Evolutionary conservation across 805 yeast species (phyloP).

Genomic region (Hanseniaspora taiwanica): DNA sequence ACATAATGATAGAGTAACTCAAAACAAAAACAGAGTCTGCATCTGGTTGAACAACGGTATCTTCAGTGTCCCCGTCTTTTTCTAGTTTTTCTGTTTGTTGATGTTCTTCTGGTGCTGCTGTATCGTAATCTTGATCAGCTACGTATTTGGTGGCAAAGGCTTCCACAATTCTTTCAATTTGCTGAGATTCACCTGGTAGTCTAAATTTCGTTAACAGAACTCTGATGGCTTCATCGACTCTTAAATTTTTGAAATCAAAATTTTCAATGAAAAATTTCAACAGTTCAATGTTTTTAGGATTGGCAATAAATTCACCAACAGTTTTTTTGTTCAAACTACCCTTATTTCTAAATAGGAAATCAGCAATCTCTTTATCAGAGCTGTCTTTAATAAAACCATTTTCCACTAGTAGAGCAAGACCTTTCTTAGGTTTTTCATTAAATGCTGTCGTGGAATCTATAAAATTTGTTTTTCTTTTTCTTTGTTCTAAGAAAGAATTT

Average conservation of each 20-base stretch:
- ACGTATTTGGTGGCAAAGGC: slow-evolving; percentile 74
- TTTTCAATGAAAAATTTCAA: slow-evolving; percentile 50
- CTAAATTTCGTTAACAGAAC: slow-evolving; percentile 70
- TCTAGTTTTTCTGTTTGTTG: slow-evolving; percentile 8
- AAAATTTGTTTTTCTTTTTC: slow-evolving; percentile 54
- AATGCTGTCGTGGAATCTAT: slow-evolving; percentile 62
- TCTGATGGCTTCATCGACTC: slow-evolving; percentile 91
- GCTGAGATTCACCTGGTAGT: slow-evolving; percentile 95
- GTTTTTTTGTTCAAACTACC: slow-evolving; percentile 77
- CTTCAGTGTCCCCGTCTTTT: slow-evolving; percentile 19
- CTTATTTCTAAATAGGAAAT: slow-evolving; percentile 64
- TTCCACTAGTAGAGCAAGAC: slow-evolving; percentile 50
- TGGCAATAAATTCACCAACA: slow-evolving; percentile 76
- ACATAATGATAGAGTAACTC: slow-evolving; percentile 84
- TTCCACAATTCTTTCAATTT: slow-evolving; percentile 85
- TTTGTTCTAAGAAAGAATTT: slow-evolving; percentile 18
- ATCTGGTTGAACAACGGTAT: slow-evolving; percentile 55
- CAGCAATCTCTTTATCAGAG: slow-evolving; percentile 53
- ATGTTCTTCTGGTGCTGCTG: slow-evolving; percentile 9
- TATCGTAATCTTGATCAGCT: slow-evolving; percentile 36
- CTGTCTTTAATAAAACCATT: slow-evolving; percentile 46
- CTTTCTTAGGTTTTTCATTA: slow-evolving; percentile 68
- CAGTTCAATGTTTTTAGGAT: slow-evolving; percentile 49
- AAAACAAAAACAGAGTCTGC: slow-evolving; percentile 80
- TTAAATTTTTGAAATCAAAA: slow-evolving; percentile 61